Conservation (phyloP, 1,284 basidiomycete species). For the Rhodotorula mucilaginosa region DNA sequence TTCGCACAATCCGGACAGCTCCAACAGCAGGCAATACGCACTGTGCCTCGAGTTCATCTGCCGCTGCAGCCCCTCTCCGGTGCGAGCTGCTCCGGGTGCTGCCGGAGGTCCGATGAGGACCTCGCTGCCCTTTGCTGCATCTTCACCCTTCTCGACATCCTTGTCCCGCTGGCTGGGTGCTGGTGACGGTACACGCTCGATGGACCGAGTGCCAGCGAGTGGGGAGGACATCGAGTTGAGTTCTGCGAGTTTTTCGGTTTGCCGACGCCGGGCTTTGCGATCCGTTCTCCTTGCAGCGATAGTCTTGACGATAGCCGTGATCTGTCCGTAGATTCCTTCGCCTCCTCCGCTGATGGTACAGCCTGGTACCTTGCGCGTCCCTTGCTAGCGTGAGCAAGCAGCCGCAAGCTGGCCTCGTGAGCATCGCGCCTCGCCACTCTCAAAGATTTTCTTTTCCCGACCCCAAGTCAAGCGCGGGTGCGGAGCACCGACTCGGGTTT, state of each 20-base stretch:
- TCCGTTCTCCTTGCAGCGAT: no score
- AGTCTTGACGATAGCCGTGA: no score
- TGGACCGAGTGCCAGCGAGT: background rate
- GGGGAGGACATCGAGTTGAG: background rate
- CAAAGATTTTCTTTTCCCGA: no score
- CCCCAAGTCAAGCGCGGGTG: no score
- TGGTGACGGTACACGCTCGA: background rate
- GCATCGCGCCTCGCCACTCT: no score
- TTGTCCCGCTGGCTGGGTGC: slow-evolving; percentile 1
- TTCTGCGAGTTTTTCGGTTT: background rate
- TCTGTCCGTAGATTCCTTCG: no score
- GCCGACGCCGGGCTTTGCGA: background rate
- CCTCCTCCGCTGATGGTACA: no score
- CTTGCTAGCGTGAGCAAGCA: no score
- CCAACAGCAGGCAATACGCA: background rate
- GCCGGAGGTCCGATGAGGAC: background rate
- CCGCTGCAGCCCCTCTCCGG: background rate
- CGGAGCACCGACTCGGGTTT: no score
- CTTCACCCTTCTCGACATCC: slow-evolving; percentile 9
- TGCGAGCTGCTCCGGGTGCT: background rate
- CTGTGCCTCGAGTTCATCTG: slow-evolving; percentile 7
- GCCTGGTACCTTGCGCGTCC: no score
- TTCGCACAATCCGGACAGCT: background rate
- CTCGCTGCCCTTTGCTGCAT: background rate
- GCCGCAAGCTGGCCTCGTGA: no score